phyloP scores from a whole-genome alignment of 192 early-diverging fungal species.

The Coemansia nantahalensis region DNA sequence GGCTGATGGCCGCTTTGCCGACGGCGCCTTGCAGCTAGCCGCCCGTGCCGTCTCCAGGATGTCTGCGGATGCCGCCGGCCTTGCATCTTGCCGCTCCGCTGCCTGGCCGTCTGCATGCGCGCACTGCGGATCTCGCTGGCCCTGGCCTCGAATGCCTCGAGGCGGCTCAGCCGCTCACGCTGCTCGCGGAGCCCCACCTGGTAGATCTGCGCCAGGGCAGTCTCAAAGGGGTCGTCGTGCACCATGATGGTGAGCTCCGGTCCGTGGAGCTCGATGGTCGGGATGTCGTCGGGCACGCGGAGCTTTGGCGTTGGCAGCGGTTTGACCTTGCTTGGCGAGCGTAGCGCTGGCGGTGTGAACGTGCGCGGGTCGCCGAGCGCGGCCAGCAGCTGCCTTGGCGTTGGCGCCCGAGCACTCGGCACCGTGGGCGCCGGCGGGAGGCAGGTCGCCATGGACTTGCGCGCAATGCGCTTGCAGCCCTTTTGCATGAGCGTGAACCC shows the following conservation, averaged over 20 bases:
- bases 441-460: conserved; percentile 34
- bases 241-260: conserved; percentile 45
- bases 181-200: conserved; percentile 51
- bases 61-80: no score
- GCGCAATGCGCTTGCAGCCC: conserved; percentile 50
- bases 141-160: conserved; percentile 48
- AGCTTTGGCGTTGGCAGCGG: conserved; percentile 30
- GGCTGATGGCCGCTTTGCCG: no score
- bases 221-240: conserved; percentile 57
- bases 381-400: conserved; percentile 23
- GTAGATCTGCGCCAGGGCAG: conserved; percentile 50
- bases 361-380: conserved; percentile 37
- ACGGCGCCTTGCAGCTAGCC: no score
- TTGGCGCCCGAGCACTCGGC: conserved; percentile 15
- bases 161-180: conserved; percentile 46
- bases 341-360: conserved; percentile 36
- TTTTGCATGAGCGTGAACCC: conserved; percentile 49
- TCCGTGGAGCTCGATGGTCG: conserved; percentile 41
- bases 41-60: no score
- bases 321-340: conserved; percentile 20
- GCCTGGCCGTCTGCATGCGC: background rate
- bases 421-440: conserved; percentile 26
- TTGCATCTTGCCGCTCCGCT: background rate
- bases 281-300: conserved; percentile 42
- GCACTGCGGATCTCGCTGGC: conserved; percentile 32